Base-by-base conservation (phyloP, 1,139 yeast species). In the Magnusiomyces tetraspermus region DNA sequence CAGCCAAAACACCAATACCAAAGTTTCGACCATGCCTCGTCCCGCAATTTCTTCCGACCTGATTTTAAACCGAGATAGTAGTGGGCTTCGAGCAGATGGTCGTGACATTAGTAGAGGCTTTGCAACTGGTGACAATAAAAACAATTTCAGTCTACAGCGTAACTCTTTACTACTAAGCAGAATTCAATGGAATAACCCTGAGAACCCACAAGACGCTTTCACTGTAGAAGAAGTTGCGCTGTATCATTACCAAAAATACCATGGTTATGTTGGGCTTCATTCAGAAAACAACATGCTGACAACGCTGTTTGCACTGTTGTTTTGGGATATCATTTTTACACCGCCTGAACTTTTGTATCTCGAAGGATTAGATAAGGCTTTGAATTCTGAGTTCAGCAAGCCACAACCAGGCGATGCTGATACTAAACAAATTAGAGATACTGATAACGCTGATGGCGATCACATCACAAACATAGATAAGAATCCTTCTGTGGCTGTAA, bases 231-330 rank as follows among this genome's bases (percentile, higher is more conserved):
- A 61, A 26, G 61, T 64, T 3, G 70, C 72, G 2, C 55, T 70
- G 30, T 55, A 59, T 23, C 59, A 65, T 48, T 70, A 70, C 54
- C 56, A 47, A 3, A 51, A 55, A 4, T 55, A 53, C 13, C 36
- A 26, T 23, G 70, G 69, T 2, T 70, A 66, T 63, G 52, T 56
- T 15, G 74, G 74, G 2, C 63, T 63, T 43, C 74, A 71, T 57
- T 65, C 64, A 21, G 74, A 71, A 53, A 67, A 66, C 48, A 58
- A 70, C 2, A 61, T 67, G 38, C 53, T 71, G 46, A 57, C 60
- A 30, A 63, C 71, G 0, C 51, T 69, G 13, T 67, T 64, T 55
- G 63, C 63, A 1, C 55, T 66, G 38, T 51, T 66, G 13, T 67
- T 66, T 52, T 64, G 65, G 63, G 70, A 67, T 47, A 64, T 67